phyloP scores from a whole-genome alignment of 2,329 filamentous ascomycete species.

The Ascocoryne sarcoides region DNA sequence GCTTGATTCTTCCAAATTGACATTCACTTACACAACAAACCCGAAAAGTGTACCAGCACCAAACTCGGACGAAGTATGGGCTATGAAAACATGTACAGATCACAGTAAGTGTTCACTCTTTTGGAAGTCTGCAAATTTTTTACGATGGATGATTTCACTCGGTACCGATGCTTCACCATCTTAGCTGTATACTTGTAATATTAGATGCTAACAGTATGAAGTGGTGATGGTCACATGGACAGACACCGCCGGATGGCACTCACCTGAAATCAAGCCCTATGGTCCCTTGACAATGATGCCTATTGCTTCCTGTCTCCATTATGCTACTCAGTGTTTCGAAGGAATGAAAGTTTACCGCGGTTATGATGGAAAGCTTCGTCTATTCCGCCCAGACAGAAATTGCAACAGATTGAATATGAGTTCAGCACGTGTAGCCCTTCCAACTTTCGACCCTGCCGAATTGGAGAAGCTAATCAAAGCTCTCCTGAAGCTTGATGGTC shows the following conservation, averaged over 20 bases:
- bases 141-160: too few species aligned
- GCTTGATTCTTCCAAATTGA: slow-evolving; percentile 54
- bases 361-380: slow-evolving; percentile 50
- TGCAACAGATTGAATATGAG: slow-evolving; percentile 42
- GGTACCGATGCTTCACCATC: too few species aligned
- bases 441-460: slow-evolving; percentile 62
- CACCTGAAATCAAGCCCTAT: slow-evolving; percentile 67
- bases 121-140: too few species aligned
- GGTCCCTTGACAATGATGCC: slow-evolving; percentile 71
- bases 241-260: slow-evolving; percentile 56
- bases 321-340: slow-evolving; percentile 33
- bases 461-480: slow-evolving; percentile 64
- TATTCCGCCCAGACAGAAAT: slow-evolving; percentile 54
- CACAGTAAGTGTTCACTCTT: slow-evolving; percentile 49
- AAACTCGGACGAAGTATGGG: slow-evolving; percentile 15
- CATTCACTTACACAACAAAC: slow-evolving; percentile 39
- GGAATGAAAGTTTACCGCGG: slow-evolving; percentile 70
- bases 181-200: too few species aligned
- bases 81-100: slow-evolving; percentile 50
- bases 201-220: slow-evolving; percentile 3
- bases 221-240: slow-evolving; percentile 68
- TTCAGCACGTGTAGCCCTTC: slow-evolving; percentile 61
- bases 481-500: slow-evolving; percentile 63
- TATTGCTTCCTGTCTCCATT: slow-evolving; percentile 73
- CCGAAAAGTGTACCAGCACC: slow-evolving; percentile 40